A percentile compares a stretch with the other conserved stretches of the same genome.
Conservation (phyloP, 805 yeast species). For the Cyberlindnera xylosilytica region DNA sequence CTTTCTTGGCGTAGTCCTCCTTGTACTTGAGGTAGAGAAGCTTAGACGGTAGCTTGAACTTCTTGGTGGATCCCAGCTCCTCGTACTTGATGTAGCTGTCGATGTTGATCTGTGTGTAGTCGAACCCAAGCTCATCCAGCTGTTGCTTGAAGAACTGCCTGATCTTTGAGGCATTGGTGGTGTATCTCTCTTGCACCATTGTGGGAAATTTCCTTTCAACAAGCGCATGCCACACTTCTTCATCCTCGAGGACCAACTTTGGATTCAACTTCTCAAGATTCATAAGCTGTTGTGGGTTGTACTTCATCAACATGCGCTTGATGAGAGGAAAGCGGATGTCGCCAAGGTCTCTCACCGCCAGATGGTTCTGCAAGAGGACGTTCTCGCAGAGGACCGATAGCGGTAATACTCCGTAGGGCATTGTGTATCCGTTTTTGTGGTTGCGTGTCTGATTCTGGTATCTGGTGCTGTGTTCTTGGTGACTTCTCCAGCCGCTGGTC, state of each 20-base stretch:
- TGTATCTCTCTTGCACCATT: conserved; percentile 30
- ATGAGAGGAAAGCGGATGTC: conserved; percentile 33
- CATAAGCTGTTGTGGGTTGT: conserved; percentile 30
- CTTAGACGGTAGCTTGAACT: conserved; percentile 34
- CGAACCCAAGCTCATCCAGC: conserved; percentile 16
- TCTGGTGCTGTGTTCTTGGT: no score
- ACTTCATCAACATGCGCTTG: conserved; percentile 27
- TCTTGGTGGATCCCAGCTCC: conserved; percentile 15
- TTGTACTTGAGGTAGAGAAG: conserved; percentile 32
- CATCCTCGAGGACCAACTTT: conserved; percentile 35
- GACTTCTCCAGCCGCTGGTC: no score
- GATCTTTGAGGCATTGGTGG: conserved; percentile 22
- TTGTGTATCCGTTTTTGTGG: not conserved
- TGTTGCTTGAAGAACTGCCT: conserved; percentile 20
- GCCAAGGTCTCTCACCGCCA: conserved; percentile 26
- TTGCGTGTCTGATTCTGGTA: not conserved
- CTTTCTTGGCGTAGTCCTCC: conserved; percentile 32
- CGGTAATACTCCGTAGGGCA: conserved; percentile 18
- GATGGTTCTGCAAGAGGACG: conserved; percentile 20
- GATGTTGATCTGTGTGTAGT: conserved; percentile 11
- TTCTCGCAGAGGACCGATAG: conserved; percentile 25
- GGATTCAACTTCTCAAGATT: conserved; percentile 32
- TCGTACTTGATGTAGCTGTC: conserved; percentile 19
- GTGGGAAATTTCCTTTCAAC: conserved; percentile 34
- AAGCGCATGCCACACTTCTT: conserved; percentile 33